Evolutionary conservation across 352 stramenopile species (phyloP), one percentile per base, ranked within the genome.

Genomic region (Pythium dissimile): DNA sequence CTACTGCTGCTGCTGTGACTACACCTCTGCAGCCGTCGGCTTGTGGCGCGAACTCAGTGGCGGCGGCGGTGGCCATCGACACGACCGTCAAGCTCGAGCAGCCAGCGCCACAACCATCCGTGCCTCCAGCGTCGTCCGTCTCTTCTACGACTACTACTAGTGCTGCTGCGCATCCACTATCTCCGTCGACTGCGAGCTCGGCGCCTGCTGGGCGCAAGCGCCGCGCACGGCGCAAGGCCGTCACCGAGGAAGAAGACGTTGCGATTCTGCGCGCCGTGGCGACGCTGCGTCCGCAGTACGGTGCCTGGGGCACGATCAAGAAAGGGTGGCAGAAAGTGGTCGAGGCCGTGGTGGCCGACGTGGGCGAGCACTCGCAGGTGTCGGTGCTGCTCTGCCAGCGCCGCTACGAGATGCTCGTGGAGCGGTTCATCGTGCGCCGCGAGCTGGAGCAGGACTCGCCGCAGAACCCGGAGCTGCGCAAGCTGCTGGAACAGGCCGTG

Each of bases 251-350:
- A 1, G 56, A 58, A 44, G 56, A 64, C 39, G 26, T 64, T 16
- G 47, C 47, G 30, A 64, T 64, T 18, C 12, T 64, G 15, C 46
- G 47, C n/a, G 56, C 56, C 18, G 37, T 58, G 23, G 39, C 56
- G 5, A 12, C 8, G 12, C 9, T 58, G 5, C 24, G 51, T 20
- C 39, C 56, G 12, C 24, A 54, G 21, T 18, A 44, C 9, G 47
- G 38, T 12, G 15, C 43, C 5, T 35, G 28, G 5, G 37, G 28
- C 6, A 5, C n/a, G 6, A 10, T 30, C 11, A 64, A 46, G 24
- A 39, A 42, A 5, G 27, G 47, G 2, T 64, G 56, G 56, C 47
- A 53, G n/a, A 20, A 35, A 28, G 56, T 64, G 5, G 56, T 34
- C 0, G 45, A 56, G 5, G 38, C 51, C 1, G 44, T 44, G 1